These are phyloP conservation scores for Arctium lappa DNA, from an alignment of 129 eudicot genomes.

Conservation along the genomic window DNA sequence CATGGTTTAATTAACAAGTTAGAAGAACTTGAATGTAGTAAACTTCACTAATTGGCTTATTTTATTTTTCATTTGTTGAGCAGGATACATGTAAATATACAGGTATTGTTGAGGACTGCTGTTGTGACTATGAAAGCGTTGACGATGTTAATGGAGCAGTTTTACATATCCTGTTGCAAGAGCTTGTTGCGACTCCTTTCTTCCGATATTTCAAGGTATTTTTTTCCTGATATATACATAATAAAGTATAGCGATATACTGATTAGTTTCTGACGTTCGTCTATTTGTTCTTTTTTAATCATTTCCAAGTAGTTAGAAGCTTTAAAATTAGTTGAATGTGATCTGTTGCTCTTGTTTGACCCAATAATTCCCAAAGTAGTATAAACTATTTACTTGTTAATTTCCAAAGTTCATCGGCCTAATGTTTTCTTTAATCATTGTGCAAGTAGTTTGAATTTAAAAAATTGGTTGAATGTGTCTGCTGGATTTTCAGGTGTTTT, in stretches of 20 bases:
- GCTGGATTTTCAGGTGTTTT: too few relatives aligned
- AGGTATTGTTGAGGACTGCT: slow-evolving; percentile 76
- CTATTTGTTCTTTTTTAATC: neutral
- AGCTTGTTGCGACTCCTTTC: slow-evolving; percentile 84
- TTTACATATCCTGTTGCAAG: slow-evolving; percentile 73
- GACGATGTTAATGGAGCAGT: slow-evolving; percentile 62
- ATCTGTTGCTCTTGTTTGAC: neutral
- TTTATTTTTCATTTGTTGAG: slow-evolving; percentile 15
- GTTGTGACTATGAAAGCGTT: slow-evolving; percentile 86
- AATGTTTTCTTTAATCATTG: neutral
- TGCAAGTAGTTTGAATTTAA: too few relatives aligned
- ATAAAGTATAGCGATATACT: neutral
- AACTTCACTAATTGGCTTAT: slow-evolving; percentile 16
- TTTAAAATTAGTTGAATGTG: neutral
- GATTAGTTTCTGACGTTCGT: neutral
- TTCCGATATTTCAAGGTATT: slow-evolving; percentile 87
- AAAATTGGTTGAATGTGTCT: too few relatives aligned
- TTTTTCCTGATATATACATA: slow-evolving; percentile 2
- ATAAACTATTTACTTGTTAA: neutral
- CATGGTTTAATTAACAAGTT: neutral
- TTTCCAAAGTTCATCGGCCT: neutral
- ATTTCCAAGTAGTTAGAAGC: neutral
- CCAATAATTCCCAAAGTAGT: neutral
- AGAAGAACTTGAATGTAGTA: neutral
- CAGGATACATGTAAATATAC: slow-evolving; percentile 67